Conservation (phyloP, 2,329 filamentous ascomycete species). For the Colletotrichum orchidophilum region DNA sequence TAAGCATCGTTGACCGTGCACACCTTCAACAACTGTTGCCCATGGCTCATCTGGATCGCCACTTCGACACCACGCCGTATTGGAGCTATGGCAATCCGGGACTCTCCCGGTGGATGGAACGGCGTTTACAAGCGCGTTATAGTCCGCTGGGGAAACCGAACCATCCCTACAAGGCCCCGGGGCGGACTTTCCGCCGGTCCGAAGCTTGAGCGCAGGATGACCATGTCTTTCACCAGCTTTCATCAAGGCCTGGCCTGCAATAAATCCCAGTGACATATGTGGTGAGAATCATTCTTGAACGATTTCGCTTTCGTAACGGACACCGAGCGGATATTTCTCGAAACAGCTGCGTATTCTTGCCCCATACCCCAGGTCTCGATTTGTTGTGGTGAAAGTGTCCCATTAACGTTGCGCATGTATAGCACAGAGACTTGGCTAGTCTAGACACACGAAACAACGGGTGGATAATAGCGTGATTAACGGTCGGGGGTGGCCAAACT, state of each 20-base stretch:
- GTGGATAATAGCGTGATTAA: constrained; percentile 4
- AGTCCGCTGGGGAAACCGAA: constrained; percentile 5
- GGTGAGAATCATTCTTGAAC: constrained; percentile 1
- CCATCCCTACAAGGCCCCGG: not conserved
- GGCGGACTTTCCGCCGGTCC: constrained; percentile 7
- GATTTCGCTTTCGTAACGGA: not conserved
- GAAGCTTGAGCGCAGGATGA: constrained; percentile 4
- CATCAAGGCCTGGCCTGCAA: constrained; percentile 8
- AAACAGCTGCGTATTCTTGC: constrained; percentile 22
- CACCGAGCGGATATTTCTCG: not conserved
- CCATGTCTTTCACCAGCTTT: constrained; percentile 9
- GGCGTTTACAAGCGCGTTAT: constrained; percentile 2
- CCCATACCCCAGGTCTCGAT: constrained; percentile 17
- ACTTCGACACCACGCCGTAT: constrained; percentile 16
- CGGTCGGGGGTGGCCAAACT: not conserved
- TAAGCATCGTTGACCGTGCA: constrained; percentile 15
- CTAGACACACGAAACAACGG: constrained; percentile 25
- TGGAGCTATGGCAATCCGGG: constrained; percentile 13
- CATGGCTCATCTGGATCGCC: constrained; percentile 24
- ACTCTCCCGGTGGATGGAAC: constrained; percentile 5
- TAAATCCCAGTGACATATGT: constrained; percentile 6
- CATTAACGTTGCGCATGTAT: constrained; percentile 18
- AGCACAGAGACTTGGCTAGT: not conserved
- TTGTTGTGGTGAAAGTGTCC: not conserved
- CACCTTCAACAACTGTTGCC: constrained; percentile 11